phyloP scores from a whole-genome alignment of 768 basidiomycete species.

The Russula brevipes region DNA sequence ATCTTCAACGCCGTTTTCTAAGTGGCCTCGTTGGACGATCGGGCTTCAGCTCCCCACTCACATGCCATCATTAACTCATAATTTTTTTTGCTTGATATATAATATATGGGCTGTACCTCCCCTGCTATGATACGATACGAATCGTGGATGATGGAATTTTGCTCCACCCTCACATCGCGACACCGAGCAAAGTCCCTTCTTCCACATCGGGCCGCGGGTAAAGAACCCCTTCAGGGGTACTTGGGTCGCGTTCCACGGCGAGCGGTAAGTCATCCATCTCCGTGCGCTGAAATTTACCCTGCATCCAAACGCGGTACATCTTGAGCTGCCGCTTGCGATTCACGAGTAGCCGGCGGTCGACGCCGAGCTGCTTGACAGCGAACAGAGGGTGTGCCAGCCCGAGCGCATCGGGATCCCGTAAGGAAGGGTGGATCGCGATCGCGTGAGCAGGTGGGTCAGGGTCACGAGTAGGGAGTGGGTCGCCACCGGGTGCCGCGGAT shows the following conservation, averaged over 20 bases:
- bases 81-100: background rate
- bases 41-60: background rate
- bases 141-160: background rate
- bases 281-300: slow-evolving; percentile 59
- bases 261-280: background rate
- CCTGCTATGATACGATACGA: background rate
- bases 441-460: background rate
- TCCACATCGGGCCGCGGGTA: background rate
- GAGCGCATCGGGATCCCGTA: slow-evolving; percentile 33
- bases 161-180: background rate
- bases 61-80: background rate
- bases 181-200: background rate
- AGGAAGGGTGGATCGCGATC: slow-evolving; percentile 12
- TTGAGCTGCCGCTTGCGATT: slow-evolving; percentile 92
- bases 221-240: background rate
- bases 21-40: background rate
- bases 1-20: slow-evolving; percentile 52
- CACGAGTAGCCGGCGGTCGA: slow-evolving; percentile 84
- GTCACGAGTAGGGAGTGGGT: background rate
- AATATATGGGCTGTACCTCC: background rate
- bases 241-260: background rate
- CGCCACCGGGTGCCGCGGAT: background rate
- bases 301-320: slow-evolving; percentile 98
- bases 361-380: slow-evolving; percentile 74
- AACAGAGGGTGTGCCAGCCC: slow-evolving; percentile 58